Conservation (phyloP, 1,284 basidiomycete genomes). For the Boletus mariae region DNA sequence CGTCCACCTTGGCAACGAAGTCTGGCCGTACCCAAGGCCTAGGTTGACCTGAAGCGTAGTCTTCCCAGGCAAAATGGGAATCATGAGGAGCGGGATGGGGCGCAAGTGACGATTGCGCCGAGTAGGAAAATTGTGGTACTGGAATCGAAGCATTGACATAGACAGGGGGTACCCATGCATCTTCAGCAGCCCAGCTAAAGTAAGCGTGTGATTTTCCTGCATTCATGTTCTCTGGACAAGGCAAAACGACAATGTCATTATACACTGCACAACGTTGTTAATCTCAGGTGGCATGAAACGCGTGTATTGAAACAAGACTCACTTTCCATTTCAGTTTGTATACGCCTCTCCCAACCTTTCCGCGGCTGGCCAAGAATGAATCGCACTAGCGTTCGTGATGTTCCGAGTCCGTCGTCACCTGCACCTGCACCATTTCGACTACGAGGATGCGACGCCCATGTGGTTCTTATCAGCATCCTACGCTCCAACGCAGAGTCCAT, state of each 20-base stretch:
- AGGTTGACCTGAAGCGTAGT: conserved; percentile 41
- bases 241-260: conserved; percentile 86
- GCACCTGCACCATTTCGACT: conserved; percentile 69
- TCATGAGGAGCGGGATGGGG: conserved; percentile 66
- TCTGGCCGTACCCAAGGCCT: conserved; percentile 77
- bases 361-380: conserved; percentile 90
- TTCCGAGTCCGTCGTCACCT: conserved; percentile 71
- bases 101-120: conserved; percentile 49
- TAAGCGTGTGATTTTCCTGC: conserved; percentile 82
- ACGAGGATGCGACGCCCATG: conserved; percentile 82
- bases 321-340: conserved; percentile 92
- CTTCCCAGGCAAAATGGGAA: conserved; percentile 51
- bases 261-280: conserved; percentile 52
- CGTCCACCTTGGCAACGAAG: conserved; percentile 90
- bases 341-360: conserved; percentile 72
- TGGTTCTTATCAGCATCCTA: conserved; percentile 85
- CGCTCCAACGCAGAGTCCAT: conserved; percentile 85
- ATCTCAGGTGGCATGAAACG: not conserved
- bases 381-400: conserved; percentile 83
- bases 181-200: conserved; percentile 86
- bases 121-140: conserved; percentile 55
- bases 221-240: conserved; percentile 90
- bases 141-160: conserved; percentile 44
- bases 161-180: conserved; percentile 87
- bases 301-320: conserved; percentile 33